Evolutionary conservation across 768 basidiomycete species (phyloP), one percentile per base, ranked within the genome.

Genomic region (Hygrocybe punicea): DNA sequence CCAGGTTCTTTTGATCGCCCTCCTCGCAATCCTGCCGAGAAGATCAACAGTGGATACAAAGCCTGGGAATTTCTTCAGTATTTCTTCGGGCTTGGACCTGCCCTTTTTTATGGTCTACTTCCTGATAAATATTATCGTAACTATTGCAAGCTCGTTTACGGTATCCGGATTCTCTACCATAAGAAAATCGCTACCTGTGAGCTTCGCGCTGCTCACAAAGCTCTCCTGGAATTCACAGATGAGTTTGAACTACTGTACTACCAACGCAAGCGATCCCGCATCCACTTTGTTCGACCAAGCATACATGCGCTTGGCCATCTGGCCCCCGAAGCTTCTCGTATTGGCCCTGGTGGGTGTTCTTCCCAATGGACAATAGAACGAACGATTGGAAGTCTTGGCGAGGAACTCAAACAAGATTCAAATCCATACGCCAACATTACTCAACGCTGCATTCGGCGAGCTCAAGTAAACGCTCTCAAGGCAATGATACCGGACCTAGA

Each of bases 1-100:
- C 70, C 69, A 3, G 61, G 66, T 6, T 72, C 66, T 72, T 72
- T 73, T 56, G 71, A 72, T 44, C 65, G 65, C 11, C 67, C 71
- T 4, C 75, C 72, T 0, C 61, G 69, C 0, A 72, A 74, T 40
- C 62, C 63, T 24, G 70, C 69, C 0, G 66, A 73, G 55, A 74
- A 73, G 51, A 63, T 74, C 14, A 51, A 25, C 62, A 62, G 57
- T 47, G 59, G 62, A 11, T 64, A 63, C 55, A 64, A 64, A 36
- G 62, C 62, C 9, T 55, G 25, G 24, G 60, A 63, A 34, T 63
- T 17, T 17, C 29, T 61, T 3, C 6, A 58, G 24, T 63, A 61
- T 19, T 17, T 62, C 17, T 59, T 19, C 24, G 48, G 51, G 8
- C 46, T 61, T 13, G 52, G 59, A 4, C 63, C 59, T 0, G 62